Base-by-base conservation (phyloP, 768 basidiomycete species). In the Cystofilobasidium bisporidii region DNA sequence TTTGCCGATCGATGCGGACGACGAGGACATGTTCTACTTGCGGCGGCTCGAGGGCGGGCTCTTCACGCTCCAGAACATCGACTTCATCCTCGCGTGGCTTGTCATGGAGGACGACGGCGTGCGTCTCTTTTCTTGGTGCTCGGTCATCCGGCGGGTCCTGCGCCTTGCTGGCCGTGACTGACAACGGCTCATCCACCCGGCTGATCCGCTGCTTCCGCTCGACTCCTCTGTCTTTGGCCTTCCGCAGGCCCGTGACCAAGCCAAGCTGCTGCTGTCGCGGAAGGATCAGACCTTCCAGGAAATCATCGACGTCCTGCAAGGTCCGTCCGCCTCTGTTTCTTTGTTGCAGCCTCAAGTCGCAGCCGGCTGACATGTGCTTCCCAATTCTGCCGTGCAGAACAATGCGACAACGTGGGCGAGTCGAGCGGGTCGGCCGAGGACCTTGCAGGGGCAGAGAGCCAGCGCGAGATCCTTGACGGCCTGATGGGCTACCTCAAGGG, bases 31-130 rank as follows among this genome's bases (percentile, higher is more conserved):
- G 22, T 88, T 86, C 81, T 97, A 98, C 79, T 79, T 96, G n/a
- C 84, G 86, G 38, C 83, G 87, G 64, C 78, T 98, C 41, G 91
- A 96, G 66, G 85, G 86, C 2, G 96, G 96, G 0, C 77, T 96
- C 53, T 91, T 88, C 74, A 87, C 87, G 1, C 77, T 98, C 11
- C 94, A 98, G 73, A 91, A 86, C 22, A 83, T 91, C 47, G 94
- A 98, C 76, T 97, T 93, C 72, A 88, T 97, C 69, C 78, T 97
- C 45, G 91, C 88, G 8, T 99, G 96, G 96, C 78, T 97, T 32
- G 83, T 85, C 64, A 93, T 97, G 92, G 96, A 99, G 78, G 94
- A 98, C 72, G 94, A 98, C 72, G 96, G 94, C 43, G 96, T 96
- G 79, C 65, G 88, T 77, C 5, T 0, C 69, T 20, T 45, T 40